phyloP scores from a whole-genome alignment of 2,329 filamentous ascomycete species.

The Dendrostoma leiphaemia region DNA sequence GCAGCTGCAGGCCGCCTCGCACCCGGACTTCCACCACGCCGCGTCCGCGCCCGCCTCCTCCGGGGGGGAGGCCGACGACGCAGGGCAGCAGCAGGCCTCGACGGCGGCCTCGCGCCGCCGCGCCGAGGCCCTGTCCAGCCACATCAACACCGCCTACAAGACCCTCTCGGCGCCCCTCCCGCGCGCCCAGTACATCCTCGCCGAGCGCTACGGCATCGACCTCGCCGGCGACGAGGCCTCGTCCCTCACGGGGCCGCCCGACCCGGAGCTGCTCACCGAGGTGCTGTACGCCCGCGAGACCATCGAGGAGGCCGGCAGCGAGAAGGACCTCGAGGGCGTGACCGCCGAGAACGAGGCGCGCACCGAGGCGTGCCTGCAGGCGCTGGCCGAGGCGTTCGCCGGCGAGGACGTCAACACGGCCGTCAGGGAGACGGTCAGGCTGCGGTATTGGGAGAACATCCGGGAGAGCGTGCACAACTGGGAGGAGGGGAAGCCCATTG shows the following conservation, averaged over 20 bases:
- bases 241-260: constrained; percentile 55
- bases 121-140: constrained; percentile 75
- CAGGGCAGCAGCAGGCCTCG: no score
- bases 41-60: constrained; percentile 16
- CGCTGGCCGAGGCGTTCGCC: constrained; percentile 64
- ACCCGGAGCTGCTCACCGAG: constrained; percentile 68
- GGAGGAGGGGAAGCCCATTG: constrained; percentile 70
- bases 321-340: constrained; percentile 62
- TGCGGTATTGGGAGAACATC: constrained; percentile 92
- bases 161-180: constrained; percentile 76
- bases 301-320: constrained; percentile 67
- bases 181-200: constrained; percentile 85
- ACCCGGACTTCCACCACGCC: constrained; percentile 65
- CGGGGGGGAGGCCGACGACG: not conserved
- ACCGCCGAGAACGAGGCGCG: constrained; percentile 65
- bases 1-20: constrained; percentile 71
- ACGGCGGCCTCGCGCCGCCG: constrained; percentile 29
- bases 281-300: constrained; percentile 78
- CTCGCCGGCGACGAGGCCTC: constrained; percentile 76
- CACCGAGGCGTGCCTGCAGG: constrained; percentile 60
- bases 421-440: constrained; percentile 67
- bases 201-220: constrained; percentile 68
- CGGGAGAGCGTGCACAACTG: constrained; percentile 76
- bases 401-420: constrained; percentile 65
- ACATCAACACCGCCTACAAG: constrained; percentile 89